Percentiles rank a stretch among this genome's conserved stretches.
Evolutionary conservation across 2,329 filamentous ascomycete genomes (phyloP).

Genomic region (Fusarium xylarioides): DNA sequence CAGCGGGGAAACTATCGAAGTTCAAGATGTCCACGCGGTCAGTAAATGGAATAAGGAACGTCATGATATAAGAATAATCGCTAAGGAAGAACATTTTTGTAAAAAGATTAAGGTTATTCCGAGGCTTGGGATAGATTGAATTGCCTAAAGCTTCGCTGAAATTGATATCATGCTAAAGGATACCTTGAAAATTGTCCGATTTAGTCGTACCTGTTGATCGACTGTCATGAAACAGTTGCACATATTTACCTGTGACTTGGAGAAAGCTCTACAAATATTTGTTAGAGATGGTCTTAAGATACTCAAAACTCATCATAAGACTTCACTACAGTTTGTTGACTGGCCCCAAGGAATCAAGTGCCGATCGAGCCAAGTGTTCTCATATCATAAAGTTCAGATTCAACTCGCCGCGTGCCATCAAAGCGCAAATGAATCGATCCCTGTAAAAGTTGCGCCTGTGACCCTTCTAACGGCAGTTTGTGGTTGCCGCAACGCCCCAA

Average conservation of each 20-base stretch:
- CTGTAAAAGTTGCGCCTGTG: conserved; percentile 23
- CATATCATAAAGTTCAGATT: not conserved
- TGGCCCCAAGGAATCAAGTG: not conserved
- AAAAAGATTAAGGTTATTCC: not conserved
- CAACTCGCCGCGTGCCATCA: conserved; percentile 8
- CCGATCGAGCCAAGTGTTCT: not conserved
- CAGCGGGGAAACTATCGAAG: conserved; percentile 37
- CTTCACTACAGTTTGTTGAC: not conserved
- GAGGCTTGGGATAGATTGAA: not conserved
- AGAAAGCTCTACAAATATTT: not conserved
- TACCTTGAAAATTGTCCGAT: not conserved
- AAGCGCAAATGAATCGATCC: not conserved
- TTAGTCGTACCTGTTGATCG: conserved; percentile 7
- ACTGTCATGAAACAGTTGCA: conserved; percentile 5
- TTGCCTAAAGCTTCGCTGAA: not conserved
- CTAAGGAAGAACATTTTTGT: no score
- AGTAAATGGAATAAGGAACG: not conserved
- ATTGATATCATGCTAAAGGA: not conserved
- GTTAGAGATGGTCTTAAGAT: not conserved
- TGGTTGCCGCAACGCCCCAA: conserved; percentile 24
- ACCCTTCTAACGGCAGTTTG: conserved; percentile 33
- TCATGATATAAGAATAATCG: not conserved
- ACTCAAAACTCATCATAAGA: not conserved
- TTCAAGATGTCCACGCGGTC: conserved; percentile 22
- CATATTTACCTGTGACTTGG: not conserved